Evolutionary conservation across 1,284 basidiomycete species (phyloP).

Genomic region (Tetrapyrgos nigripes): DNA sequence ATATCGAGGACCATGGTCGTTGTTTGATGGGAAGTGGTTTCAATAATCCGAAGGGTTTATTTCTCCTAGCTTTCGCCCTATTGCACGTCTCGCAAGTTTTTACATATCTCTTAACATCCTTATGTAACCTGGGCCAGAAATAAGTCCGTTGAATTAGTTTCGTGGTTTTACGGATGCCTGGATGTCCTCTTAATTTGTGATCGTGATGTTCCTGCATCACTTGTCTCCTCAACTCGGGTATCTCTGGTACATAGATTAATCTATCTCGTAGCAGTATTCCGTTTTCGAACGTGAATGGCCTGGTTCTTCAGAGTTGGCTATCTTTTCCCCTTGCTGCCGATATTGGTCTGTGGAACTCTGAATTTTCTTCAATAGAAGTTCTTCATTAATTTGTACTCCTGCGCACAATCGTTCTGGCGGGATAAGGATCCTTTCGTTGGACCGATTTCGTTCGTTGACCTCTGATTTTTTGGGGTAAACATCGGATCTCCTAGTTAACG

Average conservation of each 20-base stretch:
- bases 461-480: slow-evolving; percentile 13
- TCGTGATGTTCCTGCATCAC: neutral
- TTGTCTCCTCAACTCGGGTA: neutral
- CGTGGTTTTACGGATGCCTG: slow-evolving; percentile 36
- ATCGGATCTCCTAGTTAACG: slow-evolving; percentile 29
- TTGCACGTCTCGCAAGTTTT: neutral
- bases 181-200: slow-evolving; percentile 32
- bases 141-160: slow-evolving; percentile 23
- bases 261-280: neutral
- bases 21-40: slow-evolving; percentile 4
- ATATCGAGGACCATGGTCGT: slow-evolving; percentile 9
- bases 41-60: neutral
- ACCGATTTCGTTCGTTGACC: neutral
- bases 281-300: neutral
- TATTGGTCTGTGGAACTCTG: neutral
- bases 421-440: slow-evolving; percentile 20
- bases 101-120: slow-evolving; percentile 23
- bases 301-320: neutral
- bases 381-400: neutral
- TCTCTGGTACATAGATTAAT: neutral
- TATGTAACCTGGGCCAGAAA: slow-evolving; percentile 27
- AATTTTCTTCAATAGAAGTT: neutral
- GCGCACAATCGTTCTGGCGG: slow-evolving; percentile 26
- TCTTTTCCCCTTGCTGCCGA: neutral
- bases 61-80: neutral